Base-by-base conservation (phyloP, 495 filamentous ascomycete genomes). In the Hypoxylon fuscum region DNA sequence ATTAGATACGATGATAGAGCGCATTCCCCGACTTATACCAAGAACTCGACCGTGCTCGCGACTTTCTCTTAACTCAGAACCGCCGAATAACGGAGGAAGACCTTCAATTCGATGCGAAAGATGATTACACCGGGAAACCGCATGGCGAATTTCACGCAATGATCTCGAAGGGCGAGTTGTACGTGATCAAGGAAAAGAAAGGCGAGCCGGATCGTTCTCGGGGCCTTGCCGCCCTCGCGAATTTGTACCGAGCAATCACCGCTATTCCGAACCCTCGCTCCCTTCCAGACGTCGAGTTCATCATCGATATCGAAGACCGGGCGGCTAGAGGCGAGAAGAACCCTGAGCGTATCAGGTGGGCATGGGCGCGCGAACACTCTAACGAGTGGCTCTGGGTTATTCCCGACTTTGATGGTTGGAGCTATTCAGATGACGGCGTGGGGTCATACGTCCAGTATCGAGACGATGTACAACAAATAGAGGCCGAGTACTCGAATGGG, bases 321-420 rank as follows among this genome's bases (percentile, higher is more conserved):
- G 72, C 79, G 0, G 61, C 45, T 6, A 45, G 50, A 18, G 56
- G 62, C 17, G 62, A 65, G 34, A 65, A 73, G 37, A 46, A 74
- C 8, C 76, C 80, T 0, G 20, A 59, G 11, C 56, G 65, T 8
- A 64, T 75, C 15, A 75, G 83, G 10, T 88, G 85, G 84, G 75
- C 77, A 6, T 80, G 81, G 62, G 73, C 85, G 2, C 74, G 83
- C 53, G 59, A 66, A 12, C 50, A 55, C 8, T 54, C 45, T 14
- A 79, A 87, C 34, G 64, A 74, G 0, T 71, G 77, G 11, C 71
- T 83, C 10, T 90, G 87, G 87, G 72, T 89, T 10, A 88, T 90
- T 76, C 85, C 87, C 0, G 87, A 90, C 62, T 89, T 89, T 54
- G 83, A 84, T 25, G 88, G 84, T 74, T 89, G 85, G 85, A 74